These are phyloP conservation scores for Fraxinus sp. DNA, from an alignment of 305 asterid species.

Conservation along the genomic window DNA sequence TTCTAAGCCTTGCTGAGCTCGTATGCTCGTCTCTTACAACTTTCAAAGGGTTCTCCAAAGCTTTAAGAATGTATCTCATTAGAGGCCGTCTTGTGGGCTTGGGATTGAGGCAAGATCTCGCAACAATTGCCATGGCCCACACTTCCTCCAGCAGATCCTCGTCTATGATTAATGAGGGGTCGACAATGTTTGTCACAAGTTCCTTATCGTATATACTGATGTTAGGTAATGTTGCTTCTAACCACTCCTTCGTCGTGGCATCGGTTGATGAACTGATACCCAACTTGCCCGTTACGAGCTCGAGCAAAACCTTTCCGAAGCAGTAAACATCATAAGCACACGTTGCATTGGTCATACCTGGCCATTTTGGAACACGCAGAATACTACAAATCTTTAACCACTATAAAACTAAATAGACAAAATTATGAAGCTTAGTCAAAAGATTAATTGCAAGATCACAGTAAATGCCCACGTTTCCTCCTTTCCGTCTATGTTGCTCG, in stretches of 20 bases:
- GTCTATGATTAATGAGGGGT: slow-evolving; percentile 18
- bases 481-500: background rate
- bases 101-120: slow-evolving; percentile 27
- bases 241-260: background rate
- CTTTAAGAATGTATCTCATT: slow-evolving; percentile 14
- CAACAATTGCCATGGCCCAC: slow-evolving; percentile 23
- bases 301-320: slow-evolving; percentile 28
- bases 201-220: slow-evolving; percentile 13
- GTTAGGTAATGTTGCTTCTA: background rate
- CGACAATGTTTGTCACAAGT: background rate
- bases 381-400: background rate
- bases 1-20: background rate
- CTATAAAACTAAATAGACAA: background rate
- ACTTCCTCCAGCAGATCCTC: slow-evolving; percentile 7
- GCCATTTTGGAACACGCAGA: slow-evolving; percentile 5
- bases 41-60: background rate
- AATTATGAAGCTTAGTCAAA: background rate
- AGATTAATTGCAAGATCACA: background rate
- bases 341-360: slow-evolving; percentile 51
- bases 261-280: background rate
- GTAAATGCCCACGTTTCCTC: background rate
- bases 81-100: slow-evolving; percentile 12
- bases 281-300: slow-evolving; percentile 20
- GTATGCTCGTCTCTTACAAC: slow-evolving; percentile 1
- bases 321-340: slow-evolving; percentile 24